These are phyloP conservation scores for Monosporascus sp. DNA, from an alignment of 2,329 filamentous ascomycete genomes.

Conservation along the genomic window DNA sequence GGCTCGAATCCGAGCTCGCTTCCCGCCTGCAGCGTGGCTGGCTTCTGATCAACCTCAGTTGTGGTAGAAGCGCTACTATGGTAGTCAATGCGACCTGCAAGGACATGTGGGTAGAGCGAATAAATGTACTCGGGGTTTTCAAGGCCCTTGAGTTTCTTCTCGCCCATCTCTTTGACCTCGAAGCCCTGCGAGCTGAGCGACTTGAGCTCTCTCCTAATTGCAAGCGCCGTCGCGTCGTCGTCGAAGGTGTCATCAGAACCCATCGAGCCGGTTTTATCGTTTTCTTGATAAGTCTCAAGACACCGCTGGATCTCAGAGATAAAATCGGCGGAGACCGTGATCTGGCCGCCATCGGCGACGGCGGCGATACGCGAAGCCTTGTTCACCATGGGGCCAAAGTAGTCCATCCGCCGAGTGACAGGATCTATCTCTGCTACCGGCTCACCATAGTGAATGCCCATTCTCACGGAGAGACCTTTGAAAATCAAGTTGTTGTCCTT, in stretches of 20 bases:
- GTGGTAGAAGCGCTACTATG: slow-evolving; percentile 45
- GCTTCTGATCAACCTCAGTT: slow-evolving; percentile 43
- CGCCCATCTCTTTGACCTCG: slow-evolving; percentile 92
- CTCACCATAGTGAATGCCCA: slow-evolving; percentile 95
- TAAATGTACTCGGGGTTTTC: slow-evolving; percentile 97
- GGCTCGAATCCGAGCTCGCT: slow-evolving; percentile 72
- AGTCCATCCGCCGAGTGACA: slow-evolving; percentile 97
- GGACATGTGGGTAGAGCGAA: slow-evolving; percentile 85
- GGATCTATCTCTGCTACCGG: slow-evolving; percentile 95
- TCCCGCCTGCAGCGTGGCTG: slow-evolving; percentile 56
- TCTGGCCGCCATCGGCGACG: slow-evolving; percentile 93
- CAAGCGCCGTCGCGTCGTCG: slow-evolving; percentile 66
- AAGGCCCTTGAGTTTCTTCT: slow-evolving; percentile 90
- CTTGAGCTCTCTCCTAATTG: slow-evolving; percentile 82
- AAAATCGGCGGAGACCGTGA: slow-evolving; percentile 94
- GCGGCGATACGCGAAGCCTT: slow-evolving; percentile 90
- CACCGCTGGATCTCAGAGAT: slow-evolving; percentile 92
- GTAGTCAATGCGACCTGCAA: slow-evolving; percentile 72
- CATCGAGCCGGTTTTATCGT: slow-evolving; percentile 62
- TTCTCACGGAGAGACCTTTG: slow-evolving; percentile 87
- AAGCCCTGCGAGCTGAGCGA: slow-evolving; percentile 88
- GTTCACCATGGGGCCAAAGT: slow-evolving; percentile 99
- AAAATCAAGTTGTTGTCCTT: slow-evolving; percentile 87
- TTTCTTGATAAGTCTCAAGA: slow-evolving; percentile 82
- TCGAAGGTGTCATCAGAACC: slow-evolving; percentile 70